Base-by-base conservation (phyloP, 306 rosid species). In the Prunus armeniaca region DNA sequence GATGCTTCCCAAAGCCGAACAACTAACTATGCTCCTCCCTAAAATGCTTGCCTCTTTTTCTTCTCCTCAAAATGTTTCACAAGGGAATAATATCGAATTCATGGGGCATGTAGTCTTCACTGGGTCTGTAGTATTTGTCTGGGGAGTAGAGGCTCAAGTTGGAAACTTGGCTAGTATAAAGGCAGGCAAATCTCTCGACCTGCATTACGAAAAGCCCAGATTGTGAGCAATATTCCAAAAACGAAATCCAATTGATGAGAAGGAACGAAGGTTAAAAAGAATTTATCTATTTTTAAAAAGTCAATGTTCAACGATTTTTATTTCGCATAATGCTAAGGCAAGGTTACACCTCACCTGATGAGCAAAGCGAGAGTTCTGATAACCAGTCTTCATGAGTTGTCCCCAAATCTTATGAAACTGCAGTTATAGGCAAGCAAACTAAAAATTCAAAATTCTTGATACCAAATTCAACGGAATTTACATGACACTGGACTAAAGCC, bases 131-230 rank as follows among this genome's bases (percentile, higher is more conserved):
- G 84, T 92, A 96, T 81, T 95, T 92, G 74, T 91, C 89, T 41
- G 99, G 99, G 30, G 99, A 92, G 79, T 83, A 86, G 76, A 96
- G 83, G 77, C 90, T 91, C 79, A 96, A 82, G 87, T 96, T 96
- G n/a, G 96, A 92, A 12, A 92, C 99, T 79, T 92, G 96, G 83
- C 97, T 88, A 24, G 96, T 88, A 82, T 96, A 96, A 22, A 96
- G 92, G 85, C 98, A 96, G 28, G 98, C 99, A 83, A 96, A 96
- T 83, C 99, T 91, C 88, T 96, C 97, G 17, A 93, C 98, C 98
- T 93, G 86, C 87, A 82, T 30, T 61, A 46, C 50, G 30, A 67
- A 75, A 38, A 18, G 9, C 43, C 10, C 65, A 75, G 51, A 20
- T 9, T 65, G 49, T 71, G 32, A 58, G 18, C 17, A 12, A 51